A percentile compares a stretch with the other conserved stretches of the same genome.
phyloP scores from a whole-genome alignment of 306 rosid species.

The Oemleria cerasiformis region DNA sequence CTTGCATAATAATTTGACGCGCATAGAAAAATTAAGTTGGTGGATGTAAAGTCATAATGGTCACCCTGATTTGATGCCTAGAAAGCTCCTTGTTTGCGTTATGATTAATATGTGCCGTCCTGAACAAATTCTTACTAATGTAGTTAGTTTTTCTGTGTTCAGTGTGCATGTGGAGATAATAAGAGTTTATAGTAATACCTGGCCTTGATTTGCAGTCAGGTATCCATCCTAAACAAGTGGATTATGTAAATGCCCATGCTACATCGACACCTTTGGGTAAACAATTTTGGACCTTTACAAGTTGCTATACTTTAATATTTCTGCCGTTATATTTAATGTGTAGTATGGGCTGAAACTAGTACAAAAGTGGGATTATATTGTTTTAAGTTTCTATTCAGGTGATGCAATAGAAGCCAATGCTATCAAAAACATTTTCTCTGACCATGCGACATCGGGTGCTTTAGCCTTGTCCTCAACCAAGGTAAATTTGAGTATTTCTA shows the following conservation, averaged over 20 bases:
- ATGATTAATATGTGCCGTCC: neutral
- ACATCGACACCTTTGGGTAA: conserved; percentile 86
- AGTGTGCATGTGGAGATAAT: conserved; percentile 1
- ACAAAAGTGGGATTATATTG: conserved; percentile 13
- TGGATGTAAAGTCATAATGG: conserved; percentile 7
- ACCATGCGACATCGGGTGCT: conserved; percentile 53
- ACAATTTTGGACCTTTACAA: conserved; percentile 20
- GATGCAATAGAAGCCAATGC: conserved; percentile 87
- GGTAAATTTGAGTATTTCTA: conserved; percentile 40
- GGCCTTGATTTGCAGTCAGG: conserved; percentile 60
- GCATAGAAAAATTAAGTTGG: conserved; percentile 1
- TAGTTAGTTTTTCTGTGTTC: neutral
- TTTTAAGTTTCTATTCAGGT: conserved; percentile 39
- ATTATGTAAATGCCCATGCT: conserved; percentile 90
- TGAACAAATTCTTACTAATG: neutral
- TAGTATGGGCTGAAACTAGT: conserved; percentile 11
- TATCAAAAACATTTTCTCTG: conserved; percentile 63
- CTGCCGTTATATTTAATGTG: conserved; percentile 12
- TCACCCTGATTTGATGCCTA: neutral
- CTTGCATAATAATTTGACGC: conserved; percentile 5
- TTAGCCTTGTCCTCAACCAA: conserved; percentile 89
- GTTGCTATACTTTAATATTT: conserved; percentile 24
- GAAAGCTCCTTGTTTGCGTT: conserved; percentile 3
- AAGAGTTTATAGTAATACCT: conserved; percentile 3
- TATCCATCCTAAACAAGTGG: conserved; percentile 69